Base-by-base conservation (phyloP, 768 basidiomycete genomes). In the Termitomyces sp. region DNA sequence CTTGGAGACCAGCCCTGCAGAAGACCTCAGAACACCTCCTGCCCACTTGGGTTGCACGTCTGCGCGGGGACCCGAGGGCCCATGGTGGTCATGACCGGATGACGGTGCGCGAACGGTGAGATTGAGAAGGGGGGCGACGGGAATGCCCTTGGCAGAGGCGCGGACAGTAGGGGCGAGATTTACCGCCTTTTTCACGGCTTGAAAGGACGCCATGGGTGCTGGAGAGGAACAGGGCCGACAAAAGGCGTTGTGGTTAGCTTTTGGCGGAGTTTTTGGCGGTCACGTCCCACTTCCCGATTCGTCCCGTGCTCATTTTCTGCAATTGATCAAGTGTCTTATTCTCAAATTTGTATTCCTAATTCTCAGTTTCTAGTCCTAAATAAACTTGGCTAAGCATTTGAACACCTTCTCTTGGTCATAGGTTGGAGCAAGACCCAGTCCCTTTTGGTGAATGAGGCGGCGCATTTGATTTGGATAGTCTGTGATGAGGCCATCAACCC, bases 161-260 rank as follows among this genome's bases (percentile, higher is more conserved):
- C 89, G 83, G 60, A 91, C 84, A 32, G 92, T 91, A 54, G 94
- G 91, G 32, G 88, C 71, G 59, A 96, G 75, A 71, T 84, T 91
- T 64, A 92, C 76, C 59, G 88, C 87, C 75, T 86, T 92, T 86
- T 86, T 90, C 64, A 83, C 77, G 76, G 80, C 84, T 68, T 85
- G 80, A 69, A 87, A 76, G 63, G 85, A 74, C 68, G 86, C 83
- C 85, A 89, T 89, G 72, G 72, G 67, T 66, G 61, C 64, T 63
- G 60, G 57, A 64, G 62, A 59, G 58, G 63, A 61, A 57, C 57
- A 58, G 57, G 57, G 58, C 52, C 52, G 53, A 59, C 58, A 48
- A 50, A 56, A 54, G 56, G 50, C 57, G 61, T 61, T 63, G 62
- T 60, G 56, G 64, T 63, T 56, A 64, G 60, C 63, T 62, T 58